Evolutionary conservation across 1,284 basidiomycete genomes (phyloP).

Genomic region (Malassezia psittaci): DNA sequence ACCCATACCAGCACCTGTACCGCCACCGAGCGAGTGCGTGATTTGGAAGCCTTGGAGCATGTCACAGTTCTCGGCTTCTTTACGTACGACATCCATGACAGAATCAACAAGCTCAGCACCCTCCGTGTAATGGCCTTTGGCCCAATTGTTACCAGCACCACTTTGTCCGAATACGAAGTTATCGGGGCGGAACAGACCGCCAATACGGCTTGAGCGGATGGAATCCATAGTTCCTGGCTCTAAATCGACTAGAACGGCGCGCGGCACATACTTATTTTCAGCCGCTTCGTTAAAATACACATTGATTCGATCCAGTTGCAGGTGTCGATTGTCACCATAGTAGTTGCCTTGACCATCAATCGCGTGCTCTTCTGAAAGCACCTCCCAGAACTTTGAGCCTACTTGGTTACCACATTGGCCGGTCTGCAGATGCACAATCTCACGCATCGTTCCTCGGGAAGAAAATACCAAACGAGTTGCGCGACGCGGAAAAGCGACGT

Average conservation of each 20-base stretch:
- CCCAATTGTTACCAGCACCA: slow-evolving; percentile 57
- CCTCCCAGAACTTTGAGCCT: slow-evolving; percentile 94
- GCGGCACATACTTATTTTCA: slow-evolving; percentile 73
- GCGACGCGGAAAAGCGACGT: neutral
- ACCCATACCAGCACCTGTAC: slow-evolving; percentile 59
- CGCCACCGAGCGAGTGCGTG: slow-evolving; percentile 58
- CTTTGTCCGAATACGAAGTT: slow-evolving; percentile 59
- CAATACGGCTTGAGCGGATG: slow-evolving; percentile 60
- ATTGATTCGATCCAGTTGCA: slow-evolving; percentile 86
- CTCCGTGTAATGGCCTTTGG: slow-evolving; percentile 53
- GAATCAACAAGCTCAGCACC: slow-evolving; percentile 55
- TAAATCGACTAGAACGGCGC: slow-evolving; percentile 69
- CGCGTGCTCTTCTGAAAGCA: slow-evolving; percentile 90
- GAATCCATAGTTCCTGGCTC: slow-evolving; percentile 97
- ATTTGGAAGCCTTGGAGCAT: slow-evolving; percentile 57
- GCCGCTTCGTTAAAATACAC: slow-evolving; percentile 48
- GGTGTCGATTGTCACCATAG: slow-evolving; percentile 82
- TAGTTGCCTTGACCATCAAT: slow-evolving; percentile 80
- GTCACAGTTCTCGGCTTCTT: slow-evolving; percentile 56
- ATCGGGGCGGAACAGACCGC: slow-evolving; percentile 54
- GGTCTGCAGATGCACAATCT: slow-evolving; percentile 46
- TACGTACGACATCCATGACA: slow-evolving; percentile 56
- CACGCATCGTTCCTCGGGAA: slow-evolving; percentile 16
- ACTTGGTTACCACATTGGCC: slow-evolving; percentile 49
- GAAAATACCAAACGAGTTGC: neutral